A percentile compares a stretch with the other conserved stretches of the same genome.
These are phyloP conservation scores for Jimgerdemannia lactiflua DNA, from an alignment of 192 early-diverging fungal genomes.

Conservation along the genomic window DNA sequence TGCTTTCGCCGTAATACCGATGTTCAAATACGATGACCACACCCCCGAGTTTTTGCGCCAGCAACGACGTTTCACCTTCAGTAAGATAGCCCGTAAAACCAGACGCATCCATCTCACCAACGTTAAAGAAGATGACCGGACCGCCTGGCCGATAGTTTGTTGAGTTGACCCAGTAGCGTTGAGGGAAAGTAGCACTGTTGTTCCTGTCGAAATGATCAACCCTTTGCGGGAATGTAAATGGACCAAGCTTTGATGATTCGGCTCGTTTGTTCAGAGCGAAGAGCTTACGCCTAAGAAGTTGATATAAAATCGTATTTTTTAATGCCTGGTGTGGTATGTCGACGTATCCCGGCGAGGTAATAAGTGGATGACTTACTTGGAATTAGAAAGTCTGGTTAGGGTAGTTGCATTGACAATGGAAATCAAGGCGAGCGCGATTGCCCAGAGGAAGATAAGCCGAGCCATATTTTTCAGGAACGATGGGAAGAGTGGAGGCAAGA, in stretches of 20 bases:
- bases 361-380: not conserved
- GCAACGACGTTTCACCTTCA: slow-evolving; percentile 6
- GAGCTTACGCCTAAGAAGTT: not conserved
- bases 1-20: slow-evolving; percentile 16
- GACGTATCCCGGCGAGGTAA: not conserved
- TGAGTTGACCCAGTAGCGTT: slow-evolving; percentile 23
- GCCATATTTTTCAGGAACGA: not conserved
- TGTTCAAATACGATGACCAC: slow-evolving; percentile 23
- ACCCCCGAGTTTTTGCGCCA: slow-evolving; percentile 10
- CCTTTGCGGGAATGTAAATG: slow-evolving; percentile 19
- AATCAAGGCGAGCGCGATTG: not conserved
- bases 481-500: too few species aligned
- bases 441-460: not conserved
- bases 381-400: not conserved
- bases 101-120: slow-evolving; percentile 12
- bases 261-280: not conserved
- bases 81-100: slow-evolving; percentile 4
- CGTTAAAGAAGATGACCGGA: slow-evolving; percentile 26
- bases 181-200: slow-evolving; percentile 16
- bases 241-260: not conserved
- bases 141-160: slow-evolving; percentile 20
- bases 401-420: not conserved
- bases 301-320: not conserved
- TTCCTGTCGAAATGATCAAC: slow-evolving; percentile 12
- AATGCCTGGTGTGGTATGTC: not conserved